Percentiles rank a stretch among this genome's conserved stretches.
Conservation (phyloP, 148 eudicot genomes). For the Linanthus parryae region DNA sequence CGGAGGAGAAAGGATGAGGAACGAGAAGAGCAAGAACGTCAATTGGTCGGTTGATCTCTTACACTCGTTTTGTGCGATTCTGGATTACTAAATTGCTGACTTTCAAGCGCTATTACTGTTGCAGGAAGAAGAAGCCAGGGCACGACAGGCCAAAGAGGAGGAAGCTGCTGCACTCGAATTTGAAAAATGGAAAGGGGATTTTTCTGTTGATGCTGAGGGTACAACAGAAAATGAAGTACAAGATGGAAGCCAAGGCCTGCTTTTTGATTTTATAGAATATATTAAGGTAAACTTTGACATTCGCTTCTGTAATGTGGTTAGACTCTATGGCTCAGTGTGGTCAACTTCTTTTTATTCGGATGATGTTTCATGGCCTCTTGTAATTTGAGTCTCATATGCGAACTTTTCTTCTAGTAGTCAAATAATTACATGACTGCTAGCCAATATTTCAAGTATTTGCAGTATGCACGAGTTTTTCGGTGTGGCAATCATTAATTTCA, state of each 20-base stretch:
- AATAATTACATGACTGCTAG: too few species aligned
- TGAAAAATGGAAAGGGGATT: conserved; percentile 94
- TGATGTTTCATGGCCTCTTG: too few species aligned
- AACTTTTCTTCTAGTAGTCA: too few species aligned
- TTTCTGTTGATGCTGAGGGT: conserved; percentile 97
- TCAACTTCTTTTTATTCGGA: too few species aligned
- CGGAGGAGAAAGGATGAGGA: conserved; percentile 92
- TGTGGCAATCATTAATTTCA: too few species aligned
- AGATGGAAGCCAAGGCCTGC: conserved; percentile 83
- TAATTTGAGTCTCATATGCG: too few species aligned
- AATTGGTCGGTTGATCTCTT: conserved; percentile 43
- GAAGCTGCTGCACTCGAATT: conserved; percentile 90
- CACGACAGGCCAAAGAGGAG: conserved; percentile 90
- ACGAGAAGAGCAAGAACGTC: conserved; percentile 77
- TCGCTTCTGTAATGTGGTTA: too few species aligned
- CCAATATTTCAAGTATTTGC: too few species aligned
- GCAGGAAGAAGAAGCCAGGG: conserved; percentile 96
- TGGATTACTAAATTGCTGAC: too few species aligned
- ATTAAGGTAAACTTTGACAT: conserved; percentile 67
- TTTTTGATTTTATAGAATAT: conserved; percentile 88
- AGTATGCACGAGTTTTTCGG: too few species aligned
- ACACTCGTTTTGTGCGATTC: neutral
- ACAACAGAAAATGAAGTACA: conserved; percentile 88
- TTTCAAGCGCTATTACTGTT: too few species aligned
- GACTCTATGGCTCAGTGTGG: too few species aligned